Conservation (phyloP, 164 flowering plant genomes). For the Magnolia sinica region DNA sequence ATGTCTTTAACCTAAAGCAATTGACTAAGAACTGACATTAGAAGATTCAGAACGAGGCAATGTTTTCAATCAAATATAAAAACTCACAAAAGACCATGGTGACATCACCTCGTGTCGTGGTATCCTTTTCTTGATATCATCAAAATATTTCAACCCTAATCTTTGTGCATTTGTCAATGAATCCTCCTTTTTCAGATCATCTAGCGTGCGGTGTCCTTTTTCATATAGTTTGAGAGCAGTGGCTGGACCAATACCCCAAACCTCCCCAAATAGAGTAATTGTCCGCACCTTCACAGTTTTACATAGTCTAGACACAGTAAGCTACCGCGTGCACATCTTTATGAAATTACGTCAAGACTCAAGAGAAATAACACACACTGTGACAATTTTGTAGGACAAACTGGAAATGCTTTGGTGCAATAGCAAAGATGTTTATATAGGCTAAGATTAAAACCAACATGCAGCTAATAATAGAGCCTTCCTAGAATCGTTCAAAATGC, state of each 20-base stretch:
- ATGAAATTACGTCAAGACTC: not conserved
- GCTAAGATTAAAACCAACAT: not conserved
- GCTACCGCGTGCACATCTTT: not conserved
- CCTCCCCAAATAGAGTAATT: slow-evolving; percentile 82
- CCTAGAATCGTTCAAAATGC: not conserved
- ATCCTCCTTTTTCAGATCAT: slow-evolving; percentile 69
- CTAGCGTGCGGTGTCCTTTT: slow-evolving; percentile 79
- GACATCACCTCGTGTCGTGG: slow-evolving; percentile 76
- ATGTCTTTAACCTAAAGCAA: slow-evolving; percentile 70
- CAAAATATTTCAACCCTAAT: slow-evolving; percentile 81
- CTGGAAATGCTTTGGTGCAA: not conserved
- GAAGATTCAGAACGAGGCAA: not conserved
- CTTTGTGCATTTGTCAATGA: slow-evolving; percentile 74
- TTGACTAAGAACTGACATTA: not conserved
- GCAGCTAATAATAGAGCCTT: not conserved
- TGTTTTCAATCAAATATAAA: not conserved
- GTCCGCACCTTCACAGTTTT: slow-evolving; percentile 50
- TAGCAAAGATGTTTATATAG: not conserved
- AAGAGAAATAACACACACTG: not conserved
- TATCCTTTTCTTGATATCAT: slow-evolving; percentile 81
- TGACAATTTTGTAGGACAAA: not conserved
- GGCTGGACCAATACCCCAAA: slow-evolving; percentile 98
- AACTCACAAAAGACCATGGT: not conserved
- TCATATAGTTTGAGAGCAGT: slow-evolving; percentile 88
- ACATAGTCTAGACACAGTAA: not conserved